phyloP scores from a whole-genome alignment of 2,329 filamentous ascomycete genomes.

The Diaporthe capsici region DNA sequence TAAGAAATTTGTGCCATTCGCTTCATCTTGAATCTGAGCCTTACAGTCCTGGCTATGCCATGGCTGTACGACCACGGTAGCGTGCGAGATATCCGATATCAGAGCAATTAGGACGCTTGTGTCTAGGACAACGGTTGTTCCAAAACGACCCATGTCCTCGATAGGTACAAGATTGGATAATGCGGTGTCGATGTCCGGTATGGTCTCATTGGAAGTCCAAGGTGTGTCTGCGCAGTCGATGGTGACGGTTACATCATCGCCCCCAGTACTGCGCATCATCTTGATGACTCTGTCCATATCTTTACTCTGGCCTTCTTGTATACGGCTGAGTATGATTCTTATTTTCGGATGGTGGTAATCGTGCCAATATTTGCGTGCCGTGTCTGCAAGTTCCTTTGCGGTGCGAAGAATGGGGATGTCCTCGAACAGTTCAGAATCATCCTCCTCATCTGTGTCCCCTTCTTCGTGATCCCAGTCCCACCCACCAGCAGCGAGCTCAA shows the following conservation, averaged over 20 bases:
- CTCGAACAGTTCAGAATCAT: constrained; percentile 38
- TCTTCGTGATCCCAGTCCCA: constrained; percentile 46
- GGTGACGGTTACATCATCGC: constrained; percentile 43
- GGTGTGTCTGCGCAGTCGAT: constrained; percentile 48
- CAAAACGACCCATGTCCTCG: constrained; percentile 45
- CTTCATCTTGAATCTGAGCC: constrained; percentile 75
- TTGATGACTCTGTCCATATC: constrained; percentile 47
- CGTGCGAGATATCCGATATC: constrained; percentile 80
- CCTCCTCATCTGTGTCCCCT: constrained; percentile 37
- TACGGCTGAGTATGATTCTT: constrained; percentile 48
- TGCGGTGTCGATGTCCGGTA: constrained; percentile 43
- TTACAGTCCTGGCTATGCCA: constrained; percentile 71
- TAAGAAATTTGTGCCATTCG: constrained; percentile 70
- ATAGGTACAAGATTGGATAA: constrained; percentile 44
- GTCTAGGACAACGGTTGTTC: constrained; percentile 69
- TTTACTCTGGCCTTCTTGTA: constrained; percentile 46
- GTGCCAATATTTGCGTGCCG: constrained; percentile 48
- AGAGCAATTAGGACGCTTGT: constrained; percentile 80
- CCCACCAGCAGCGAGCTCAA: constrained; percentile 51
- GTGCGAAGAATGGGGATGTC: constrained; percentile 47
- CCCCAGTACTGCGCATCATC: constrained; percentile 45
- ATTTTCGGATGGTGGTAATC: constrained; percentile 46
- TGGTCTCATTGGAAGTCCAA: constrained; percentile 43
- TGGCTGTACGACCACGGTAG: constrained; percentile 51
- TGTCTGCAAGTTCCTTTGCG: constrained; percentile 48